These are phyloP conservation scores for Clonostachys sp. DNA, from an alignment of 2,329 filamentous ascomycete species.

Conservation along the genomic window DNA sequence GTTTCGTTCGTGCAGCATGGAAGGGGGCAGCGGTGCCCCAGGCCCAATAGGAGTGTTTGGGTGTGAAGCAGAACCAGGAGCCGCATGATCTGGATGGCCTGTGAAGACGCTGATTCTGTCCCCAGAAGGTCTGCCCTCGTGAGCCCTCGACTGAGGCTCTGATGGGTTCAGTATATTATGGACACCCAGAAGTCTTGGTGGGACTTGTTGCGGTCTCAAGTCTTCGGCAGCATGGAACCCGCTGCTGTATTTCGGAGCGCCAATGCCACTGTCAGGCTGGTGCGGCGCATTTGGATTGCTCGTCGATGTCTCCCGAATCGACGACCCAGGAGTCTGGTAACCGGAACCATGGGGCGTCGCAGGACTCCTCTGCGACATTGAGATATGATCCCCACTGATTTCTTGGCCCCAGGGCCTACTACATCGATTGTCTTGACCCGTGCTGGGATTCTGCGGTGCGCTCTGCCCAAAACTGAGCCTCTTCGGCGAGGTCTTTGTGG, in stretches of 20 bases:
- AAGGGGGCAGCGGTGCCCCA: too few relatives aligned
- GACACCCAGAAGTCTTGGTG: constrained; percentile 22
- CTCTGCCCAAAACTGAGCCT: too few relatives aligned
- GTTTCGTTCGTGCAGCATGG: too few relatives aligned
- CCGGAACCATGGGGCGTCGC: constrained; percentile 51
- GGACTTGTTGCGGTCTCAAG: constrained; percentile 14
- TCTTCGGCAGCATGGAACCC: constrained; percentile 2
- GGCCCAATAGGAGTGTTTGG: constrained; percentile 20
- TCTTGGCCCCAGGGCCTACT: constrained; percentile 43
- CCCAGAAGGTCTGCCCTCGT: background rate
- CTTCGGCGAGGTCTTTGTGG: constrained; percentile 5
- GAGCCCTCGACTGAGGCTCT: constrained; percentile 7
- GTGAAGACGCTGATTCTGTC: background rate
- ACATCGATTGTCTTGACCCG: constrained; percentile 45
- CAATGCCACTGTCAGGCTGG: constrained; percentile 6
- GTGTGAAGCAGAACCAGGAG: constrained; percentile 20
- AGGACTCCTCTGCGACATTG: constrained; percentile 61
- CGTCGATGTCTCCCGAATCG: constrained; percentile 21
- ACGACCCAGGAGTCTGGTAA: constrained; percentile 35
- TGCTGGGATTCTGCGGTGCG: too few relatives aligned
- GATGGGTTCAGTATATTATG: constrained; percentile 31
- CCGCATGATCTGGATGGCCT: background rate
- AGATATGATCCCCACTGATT: constrained; percentile 52
- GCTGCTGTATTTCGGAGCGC: constrained; percentile 11
- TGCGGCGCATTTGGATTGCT: constrained; percentile 9